phyloP scores from a whole-genome alignment of 2,329 filamentous ascomycete genomes.

The Ceratocystis variospora region DNA sequence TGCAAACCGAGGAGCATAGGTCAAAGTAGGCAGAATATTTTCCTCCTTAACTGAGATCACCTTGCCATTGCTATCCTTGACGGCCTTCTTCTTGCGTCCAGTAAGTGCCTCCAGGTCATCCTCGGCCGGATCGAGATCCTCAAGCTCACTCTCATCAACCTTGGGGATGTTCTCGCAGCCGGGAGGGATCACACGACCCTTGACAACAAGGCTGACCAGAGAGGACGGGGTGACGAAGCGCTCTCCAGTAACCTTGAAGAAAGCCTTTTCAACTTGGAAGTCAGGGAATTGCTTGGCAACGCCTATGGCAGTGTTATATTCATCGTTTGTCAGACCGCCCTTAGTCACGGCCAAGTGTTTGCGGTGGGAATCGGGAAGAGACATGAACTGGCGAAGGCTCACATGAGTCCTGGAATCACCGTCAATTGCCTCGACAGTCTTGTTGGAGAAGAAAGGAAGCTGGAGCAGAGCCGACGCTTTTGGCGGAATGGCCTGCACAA shows the following conservation, averaged over 20 bases:
- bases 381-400: conserved; percentile 79
- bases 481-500: conserved; percentile 81
- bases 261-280: conserved; percentile 76
- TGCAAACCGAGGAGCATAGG: conserved; percentile 78
- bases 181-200: conserved; percentile 84
- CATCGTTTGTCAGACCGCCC: conserved; percentile 54
- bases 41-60: conserved; percentile 44
- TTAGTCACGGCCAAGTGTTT: conserved; percentile 56
- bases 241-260: conserved; percentile 97
- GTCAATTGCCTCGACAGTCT: conserved; percentile 52
- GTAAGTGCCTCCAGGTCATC: conserved; percentile 77
- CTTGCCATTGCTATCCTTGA: conserved; percentile 48
- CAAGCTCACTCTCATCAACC: conserved; percentile 64
- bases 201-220: conserved; percentile 86
- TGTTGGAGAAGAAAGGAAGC: conserved; percentile 69
- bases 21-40: conserved; percentile 65
- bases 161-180: conserved; percentile 61
- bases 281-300: conserved; percentile 76
- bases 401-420: conserved; percentile 62
- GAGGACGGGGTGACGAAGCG: conserved; percentile 83
- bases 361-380: conserved; percentile 60
- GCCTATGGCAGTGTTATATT: conserved; percentile 61
- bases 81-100: conserved; percentile 56
- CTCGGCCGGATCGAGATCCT: conserved; percentile 85
- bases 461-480: conserved; percentile 78